Percentiles rank a stretch among this genome's conserved stretches.
These are phyloP conservation scores for Lactarius psammicola DNA, from an alignment of 768 basidiomycete genomes.

Conservation along the genomic window DNA sequence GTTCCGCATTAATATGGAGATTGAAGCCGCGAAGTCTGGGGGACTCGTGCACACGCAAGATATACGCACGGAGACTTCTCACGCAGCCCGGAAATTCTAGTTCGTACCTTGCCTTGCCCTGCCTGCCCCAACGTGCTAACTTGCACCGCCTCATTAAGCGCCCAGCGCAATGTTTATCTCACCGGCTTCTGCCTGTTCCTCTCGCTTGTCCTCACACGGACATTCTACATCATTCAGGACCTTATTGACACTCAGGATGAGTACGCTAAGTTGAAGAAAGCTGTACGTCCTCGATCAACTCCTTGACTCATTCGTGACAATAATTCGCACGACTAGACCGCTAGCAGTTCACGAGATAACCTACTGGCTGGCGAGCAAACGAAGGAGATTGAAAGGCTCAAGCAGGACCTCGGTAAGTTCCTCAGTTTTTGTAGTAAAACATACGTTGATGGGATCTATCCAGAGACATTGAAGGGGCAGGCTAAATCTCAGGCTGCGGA, in stretches of 20 bases:
- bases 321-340: conserved; percentile 34
- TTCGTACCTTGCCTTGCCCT: conserved; percentile 39
- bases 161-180: conserved; percentile 89
- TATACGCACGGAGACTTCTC: conserved; percentile 78
- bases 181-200: conserved; percentile 95
- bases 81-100: conserved; percentile 94
- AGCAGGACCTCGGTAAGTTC: conserved; percentile 52
- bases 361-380: conserved; percentile 41
- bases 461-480: conserved; percentile 82
- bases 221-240: conserved; percentile 89
- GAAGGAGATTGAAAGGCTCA: conserved; percentile 64
- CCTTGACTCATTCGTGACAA: neutral
- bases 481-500: conserved; percentile 73
- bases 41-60: conserved; percentile 50
- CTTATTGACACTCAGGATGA: conserved; percentile 89
- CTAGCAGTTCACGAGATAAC: conserved; percentile 36
- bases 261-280: conserved; percentile 76
- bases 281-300: conserved; percentile 28
- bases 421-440: neutral
- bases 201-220: conserved; percentile 89
- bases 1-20: conserved; percentile 74
- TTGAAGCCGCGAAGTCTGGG: conserved; percentile 59
- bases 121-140: conserved; percentile 5
- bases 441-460: neutral
- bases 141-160: conserved; percentile 41